These are phyloP conservation scores for Verticillium longisporum DNA, from an alignment of 2,329 filamentous ascomycete species.

Conservation along the genomic window DNA sequence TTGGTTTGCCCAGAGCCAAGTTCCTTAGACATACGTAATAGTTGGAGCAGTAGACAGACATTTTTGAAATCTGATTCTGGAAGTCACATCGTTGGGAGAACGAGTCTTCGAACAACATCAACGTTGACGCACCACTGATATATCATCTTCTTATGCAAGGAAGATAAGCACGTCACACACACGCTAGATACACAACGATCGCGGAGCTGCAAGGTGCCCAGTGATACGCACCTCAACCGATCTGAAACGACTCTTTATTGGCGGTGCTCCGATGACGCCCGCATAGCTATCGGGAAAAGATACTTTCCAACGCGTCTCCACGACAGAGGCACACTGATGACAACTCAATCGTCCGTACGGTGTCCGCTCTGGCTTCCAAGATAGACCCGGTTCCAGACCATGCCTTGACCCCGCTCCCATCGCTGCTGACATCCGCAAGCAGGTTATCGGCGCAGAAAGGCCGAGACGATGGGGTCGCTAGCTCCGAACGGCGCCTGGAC, in stretches of 20 bases:
- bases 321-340: not conserved
- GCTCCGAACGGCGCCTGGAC: not conserved
- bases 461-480: not conserved
- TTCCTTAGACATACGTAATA: slow-evolving; percentile 18
- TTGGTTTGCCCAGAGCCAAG: not conserved
- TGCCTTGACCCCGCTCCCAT: not conserved
- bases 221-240: not conserved
- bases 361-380: not conserved
- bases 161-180: not conserved
- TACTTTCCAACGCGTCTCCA: not conserved
- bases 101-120: not conserved
- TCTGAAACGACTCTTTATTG: not conserved
- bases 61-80: slow-evolving; percentile 7
- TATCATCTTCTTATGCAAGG: not conserved
- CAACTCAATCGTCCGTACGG: not conserved
- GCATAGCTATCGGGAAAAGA: not conserved
- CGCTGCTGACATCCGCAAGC: not conserved
- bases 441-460: not conserved
- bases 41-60: slow-evolving; percentile 24
- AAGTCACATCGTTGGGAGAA: no score
- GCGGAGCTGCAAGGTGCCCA: not conserved
- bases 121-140: slow-evolving; percentile 3
- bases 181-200: not conserved
- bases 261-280: not conserved
- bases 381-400: not conserved